phyloP scores from a whole-genome alignment of 192 early-diverging fungal species.

The Dissophora ornata region DNA sequence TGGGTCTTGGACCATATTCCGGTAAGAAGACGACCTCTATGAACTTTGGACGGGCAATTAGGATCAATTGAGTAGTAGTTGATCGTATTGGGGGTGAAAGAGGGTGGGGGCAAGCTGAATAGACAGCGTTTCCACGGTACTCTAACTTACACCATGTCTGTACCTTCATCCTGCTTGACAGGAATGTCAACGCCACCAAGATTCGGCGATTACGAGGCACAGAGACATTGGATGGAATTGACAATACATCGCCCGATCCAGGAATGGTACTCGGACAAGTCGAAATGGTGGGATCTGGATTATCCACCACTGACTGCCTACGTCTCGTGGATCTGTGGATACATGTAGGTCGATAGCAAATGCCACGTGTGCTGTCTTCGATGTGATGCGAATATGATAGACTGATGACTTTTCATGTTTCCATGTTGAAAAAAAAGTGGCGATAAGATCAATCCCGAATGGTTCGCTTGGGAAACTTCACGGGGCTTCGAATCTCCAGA shows the following conservation, averaged over 20 bases:
- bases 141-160: not conserved
- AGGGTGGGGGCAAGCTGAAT: too few species aligned
- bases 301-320: constrained; percentile 98
- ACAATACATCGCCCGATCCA: constrained; percentile 79
- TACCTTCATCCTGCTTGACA: constrained; percentile 17
- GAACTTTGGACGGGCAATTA: too few species aligned
- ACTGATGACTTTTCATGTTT: not conserved
- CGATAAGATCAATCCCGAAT: constrained; percentile 76
- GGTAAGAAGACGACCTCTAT: constrained; percentile 55
- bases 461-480: constrained; percentile 89
- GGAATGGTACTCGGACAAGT: constrained; percentile 91
- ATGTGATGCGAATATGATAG: not conserved
- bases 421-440: constrained; percentile 63
- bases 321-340: constrained; percentile 88
- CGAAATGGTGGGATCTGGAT: constrained; percentile 95
- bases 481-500: constrained; percentile 81
- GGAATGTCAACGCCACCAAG: constrained; percentile 78
- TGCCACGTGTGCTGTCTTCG: not conserved
- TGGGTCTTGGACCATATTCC: constrained; percentile 80
- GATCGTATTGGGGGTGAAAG: too few species aligned
- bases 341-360: constrained; percentile 64
- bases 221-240: constrained; percentile 98
- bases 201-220: constrained; percentile 97
- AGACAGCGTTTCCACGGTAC: constrained; percentile 1
- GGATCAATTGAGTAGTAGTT: constrained; percentile 6